Base-by-base conservation (phyloP, 352 stramenopile genomes). In the Vaucheria bursata region DNA sequence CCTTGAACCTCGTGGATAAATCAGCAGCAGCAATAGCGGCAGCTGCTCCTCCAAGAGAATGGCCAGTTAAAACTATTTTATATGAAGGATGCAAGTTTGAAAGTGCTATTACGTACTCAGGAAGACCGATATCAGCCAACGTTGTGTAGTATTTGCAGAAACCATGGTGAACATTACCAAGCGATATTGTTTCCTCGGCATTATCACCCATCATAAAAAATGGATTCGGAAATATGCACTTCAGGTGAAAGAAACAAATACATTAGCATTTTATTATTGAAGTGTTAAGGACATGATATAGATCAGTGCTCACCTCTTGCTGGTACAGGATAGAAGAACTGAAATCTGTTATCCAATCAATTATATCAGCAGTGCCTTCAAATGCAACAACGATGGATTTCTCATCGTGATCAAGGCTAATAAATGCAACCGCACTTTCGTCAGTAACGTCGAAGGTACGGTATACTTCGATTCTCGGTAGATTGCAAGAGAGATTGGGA, bases 141-240 rank as follows among this genome's bases (percentile, higher is more conserved):
- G 31, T 77, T 36, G 52, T 36, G 67, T 84, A 84, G 64, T 78
- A 84, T 31, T 73, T 64, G 70, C 78, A 84, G 75, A 84, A 84
- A 1, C 78, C 78, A 49, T 40, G 67, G 73, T 84, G 78, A 1
- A 80, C 75, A 25, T 75, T 67, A 1, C 78, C 78, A 5, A 78
- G 52, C 2, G 35, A 6, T 65, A 29, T 74, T 18, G 69, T n/a
- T n/a, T n/a, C n/a, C n/a, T n/a, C n/a, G n/a, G n/a, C n/a, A n/a
- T n/a, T n/a, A n/a, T n/a, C n/a, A n/a, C n/a, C n/a, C n/a, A n/a
- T n/a, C n/a, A n/a, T n/a, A n/a, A n/a, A n/a, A n/a, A n/a, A n/a
- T n/a, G n/a, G n/a, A n/a, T n/a, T n/a, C n/a, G n/a, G n/a, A n/a
- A n/a, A n/a, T n/a, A n/a, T n/a, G n/a, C n/a, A n/a, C n/a, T n/a